Evolutionary conservation across 495 filamentous ascomycete species (phyloP).

Genomic region (Talaromyces thailandensis): DNA sequence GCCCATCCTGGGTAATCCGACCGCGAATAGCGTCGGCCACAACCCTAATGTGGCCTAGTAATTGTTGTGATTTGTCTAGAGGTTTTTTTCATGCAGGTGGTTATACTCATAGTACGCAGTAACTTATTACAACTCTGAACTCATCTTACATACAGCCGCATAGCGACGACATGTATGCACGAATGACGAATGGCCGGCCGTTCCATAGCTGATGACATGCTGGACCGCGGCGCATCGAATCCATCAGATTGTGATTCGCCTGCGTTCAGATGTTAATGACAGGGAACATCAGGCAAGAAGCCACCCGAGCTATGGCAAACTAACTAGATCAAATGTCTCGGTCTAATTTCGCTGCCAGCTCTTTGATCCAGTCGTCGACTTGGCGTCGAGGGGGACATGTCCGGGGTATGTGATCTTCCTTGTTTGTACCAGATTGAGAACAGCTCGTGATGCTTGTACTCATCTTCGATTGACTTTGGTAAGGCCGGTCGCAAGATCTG

Average conservation of each 20-base stretch:
- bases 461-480: background rate
- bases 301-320: background rate
- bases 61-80: background rate
- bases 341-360: background rate
- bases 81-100: background rate
- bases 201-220: background rate
- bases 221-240: background rate
- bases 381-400: background rate
- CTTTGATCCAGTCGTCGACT: background rate
- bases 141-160: background rate
- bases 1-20: background rate
- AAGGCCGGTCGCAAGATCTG: background rate
- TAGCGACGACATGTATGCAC: background rate
- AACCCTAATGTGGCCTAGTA: background rate
- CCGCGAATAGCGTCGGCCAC: background rate
- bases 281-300: background rate
- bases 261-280: background rate
- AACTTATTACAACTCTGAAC: too few relatives aligned
- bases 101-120: too few relatives aligned
- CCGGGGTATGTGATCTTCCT: background rate
- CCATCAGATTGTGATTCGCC: background rate
- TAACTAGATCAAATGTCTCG: background rate
- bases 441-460: background rate
- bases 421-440: background rate
- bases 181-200: background rate